phyloP scores from a whole-genome alignment of 495 filamentous ascomycete genomes.

The Penicillium samsonianum region DNA sequence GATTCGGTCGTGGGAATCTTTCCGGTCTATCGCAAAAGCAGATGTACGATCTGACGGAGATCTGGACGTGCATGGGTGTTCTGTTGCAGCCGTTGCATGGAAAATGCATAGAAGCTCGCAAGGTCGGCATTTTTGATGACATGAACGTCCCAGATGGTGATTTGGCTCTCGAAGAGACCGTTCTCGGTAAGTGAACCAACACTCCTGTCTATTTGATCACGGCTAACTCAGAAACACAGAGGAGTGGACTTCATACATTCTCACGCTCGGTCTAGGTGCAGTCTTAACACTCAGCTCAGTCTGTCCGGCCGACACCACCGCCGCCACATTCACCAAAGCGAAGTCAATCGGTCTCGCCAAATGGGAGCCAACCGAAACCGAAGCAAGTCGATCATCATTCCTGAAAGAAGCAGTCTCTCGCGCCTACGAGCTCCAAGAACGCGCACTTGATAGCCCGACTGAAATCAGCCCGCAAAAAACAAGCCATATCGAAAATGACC shows the following conservation, averaged over 20 bases:
- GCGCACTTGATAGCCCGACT: constrained; percentile 6
- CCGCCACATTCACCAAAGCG: constrained; percentile 53
- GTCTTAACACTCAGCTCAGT: constrained; percentile 57
- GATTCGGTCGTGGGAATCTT: constrained; percentile 61
- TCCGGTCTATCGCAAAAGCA: constrained; percentile 56
- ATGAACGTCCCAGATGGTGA: constrained; percentile 48
- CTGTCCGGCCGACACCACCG: constrained; percentile 43
- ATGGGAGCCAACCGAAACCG: constrained; percentile 53
- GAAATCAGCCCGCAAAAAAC: constrained; percentile 12
- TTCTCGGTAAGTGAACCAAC: constrained; percentile 49
- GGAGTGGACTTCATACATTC: constrained; percentile 63
- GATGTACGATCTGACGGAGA: constrained; percentile 65
- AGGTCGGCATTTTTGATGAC: constrained; percentile 57
- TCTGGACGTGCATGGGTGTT: constrained; percentile 64
- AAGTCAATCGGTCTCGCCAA: constrained; percentile 54
- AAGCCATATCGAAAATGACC: constrained; percentile 13
- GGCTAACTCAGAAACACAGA: constrained; percentile 47
- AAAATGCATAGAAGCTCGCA: constrained; percentile 54
- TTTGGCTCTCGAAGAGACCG: constrained; percentile 52
- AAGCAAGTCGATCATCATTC: constrained; percentile 56
- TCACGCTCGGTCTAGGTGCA: constrained; percentile 59
- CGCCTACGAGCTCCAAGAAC: constrained; percentile 57
- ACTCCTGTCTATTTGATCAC: not conserved
- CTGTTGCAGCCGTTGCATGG: constrained; percentile 61
- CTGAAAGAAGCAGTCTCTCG: constrained; percentile 62